phyloP scores from a whole-genome alignment of 495 filamentous ascomycete species.

The Penicillium diatomitis region DNA sequence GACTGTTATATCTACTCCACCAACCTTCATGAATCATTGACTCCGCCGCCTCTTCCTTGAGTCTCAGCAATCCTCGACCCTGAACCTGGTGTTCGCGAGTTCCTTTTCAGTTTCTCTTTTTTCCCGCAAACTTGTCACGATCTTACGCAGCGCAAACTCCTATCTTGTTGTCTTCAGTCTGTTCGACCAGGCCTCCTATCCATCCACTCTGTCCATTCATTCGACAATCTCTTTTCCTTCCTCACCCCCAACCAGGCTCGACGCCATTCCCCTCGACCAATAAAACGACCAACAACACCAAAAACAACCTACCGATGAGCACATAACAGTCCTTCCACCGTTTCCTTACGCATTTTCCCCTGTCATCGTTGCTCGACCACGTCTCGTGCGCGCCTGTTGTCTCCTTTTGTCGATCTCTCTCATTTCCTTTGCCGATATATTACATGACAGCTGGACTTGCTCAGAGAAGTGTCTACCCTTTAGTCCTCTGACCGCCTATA shows the following conservation, averaged over 20 bases:
- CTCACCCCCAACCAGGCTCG: conserved; percentile 16
- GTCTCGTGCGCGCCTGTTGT: conserved; percentile 31
- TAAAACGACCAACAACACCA: conserved; percentile 13
- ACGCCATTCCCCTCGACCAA: conserved; percentile 27
- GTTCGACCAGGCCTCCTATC: conserved; percentile 10
- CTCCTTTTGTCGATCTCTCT: conserved; percentile 50
- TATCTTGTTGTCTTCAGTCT: conserved; percentile 10
- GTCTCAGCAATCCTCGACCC: conserved; percentile 27
- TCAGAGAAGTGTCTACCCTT: conserved; percentile 18
- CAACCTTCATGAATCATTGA: conserved; percentile 31
- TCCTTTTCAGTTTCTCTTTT: conserved; percentile 18
- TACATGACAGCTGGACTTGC: conserved; percentile 58
- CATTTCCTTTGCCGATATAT: conserved; percentile 33
- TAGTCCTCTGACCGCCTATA: conserved; percentile 1
- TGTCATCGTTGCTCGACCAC: conserved; percentile 26
- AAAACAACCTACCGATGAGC: conserved; percentile 53
- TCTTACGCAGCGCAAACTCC: conserved; percentile 40
- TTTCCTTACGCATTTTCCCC: conserved; percentile 28
- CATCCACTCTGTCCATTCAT: conserved; percentile 30
- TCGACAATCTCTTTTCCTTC: conserved; percentile 24
- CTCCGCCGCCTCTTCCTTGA: conserved; percentile 23
- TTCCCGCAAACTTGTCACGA: conserved; percentile 31
- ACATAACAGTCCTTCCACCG: conserved; percentile 54
- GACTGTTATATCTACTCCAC: conserved; percentile 1
- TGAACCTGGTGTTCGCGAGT: conserved; percentile 38